Evolutionary conservation across 164 flowering plant genomes (phyloP).

Genomic region (Aristolochia californica): DNA sequence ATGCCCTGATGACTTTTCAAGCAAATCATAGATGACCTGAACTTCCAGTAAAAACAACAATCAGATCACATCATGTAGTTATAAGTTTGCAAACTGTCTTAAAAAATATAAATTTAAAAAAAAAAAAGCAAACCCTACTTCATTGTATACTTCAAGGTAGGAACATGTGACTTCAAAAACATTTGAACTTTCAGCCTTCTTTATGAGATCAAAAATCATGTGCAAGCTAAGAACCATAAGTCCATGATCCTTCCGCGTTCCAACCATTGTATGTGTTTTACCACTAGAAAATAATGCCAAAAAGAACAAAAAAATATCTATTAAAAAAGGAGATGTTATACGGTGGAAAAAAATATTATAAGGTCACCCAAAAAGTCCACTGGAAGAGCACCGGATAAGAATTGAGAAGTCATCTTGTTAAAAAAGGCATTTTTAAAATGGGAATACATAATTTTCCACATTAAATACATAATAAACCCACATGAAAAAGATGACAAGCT

Average conservation of each 20-base stretch:
- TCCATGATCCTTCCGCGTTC: constrained; percentile 71
- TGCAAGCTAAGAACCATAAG: constrained; percentile 89
- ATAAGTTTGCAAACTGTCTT: background rate
- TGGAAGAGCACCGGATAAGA: no score
- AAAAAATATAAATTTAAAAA: background rate
- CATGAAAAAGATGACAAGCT: background rate
- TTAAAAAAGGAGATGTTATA: background rate
- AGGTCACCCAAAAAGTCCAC: background rate
- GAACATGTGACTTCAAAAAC: constrained; percentile 81
- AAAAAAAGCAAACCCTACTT: constrained; percentile 33
- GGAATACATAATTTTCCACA: no score
- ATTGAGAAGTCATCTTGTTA: no score
- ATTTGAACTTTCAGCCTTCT: constrained; percentile 46
- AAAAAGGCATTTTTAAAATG: no score
- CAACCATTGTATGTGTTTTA: constrained; percentile 90
- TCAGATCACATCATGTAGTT: constrained; percentile 5
- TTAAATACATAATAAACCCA: no score
- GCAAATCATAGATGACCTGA: constrained; percentile 91
- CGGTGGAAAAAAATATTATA: background rate
- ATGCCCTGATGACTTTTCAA: constrained; percentile 81
- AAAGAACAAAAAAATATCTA: background rate
- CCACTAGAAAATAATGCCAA: constrained; percentile 39
- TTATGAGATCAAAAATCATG: constrained; percentile 66
- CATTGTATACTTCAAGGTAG: constrained; percentile 94
- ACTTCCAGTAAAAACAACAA: constrained; percentile 5